phyloP scores from a whole-genome alignment of 1,139 yeast genomes.

The Zygosaccharomyces pseudobailii region DNA sequence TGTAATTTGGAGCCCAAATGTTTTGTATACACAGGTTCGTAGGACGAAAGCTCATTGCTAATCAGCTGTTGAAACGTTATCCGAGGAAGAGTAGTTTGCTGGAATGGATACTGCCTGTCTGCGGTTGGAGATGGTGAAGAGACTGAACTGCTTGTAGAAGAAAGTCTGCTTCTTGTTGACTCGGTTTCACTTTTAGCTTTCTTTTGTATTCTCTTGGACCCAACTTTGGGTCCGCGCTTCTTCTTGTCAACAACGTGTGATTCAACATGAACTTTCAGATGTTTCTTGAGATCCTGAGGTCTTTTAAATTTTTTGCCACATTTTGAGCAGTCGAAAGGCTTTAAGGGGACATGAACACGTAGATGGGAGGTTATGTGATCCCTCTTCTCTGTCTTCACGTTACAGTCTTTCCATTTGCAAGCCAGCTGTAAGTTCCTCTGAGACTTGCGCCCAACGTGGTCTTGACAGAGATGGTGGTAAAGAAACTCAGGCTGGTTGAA shows the following conservation, averaged over 20 bases:
- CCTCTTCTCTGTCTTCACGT: constrained; percentile 75
- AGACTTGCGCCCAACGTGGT: constrained; percentile 86
- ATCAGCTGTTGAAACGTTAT: constrained; percentile 22
- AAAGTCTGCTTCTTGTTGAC: background rate
- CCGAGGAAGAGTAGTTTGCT: constrained; percentile 13
- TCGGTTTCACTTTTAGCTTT: background rate
- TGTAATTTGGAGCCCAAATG: constrained; percentile 21
- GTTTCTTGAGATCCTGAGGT: constrained; percentile 96
- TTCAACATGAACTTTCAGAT: constrained; percentile 63
- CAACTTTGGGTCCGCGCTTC: constrained; percentile 31
- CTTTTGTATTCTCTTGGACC: constrained; percentile 22
- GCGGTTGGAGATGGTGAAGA: constrained; percentile 5
- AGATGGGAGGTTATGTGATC: constrained; percentile 95
- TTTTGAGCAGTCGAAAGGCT: constrained; percentile 75
- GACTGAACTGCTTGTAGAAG: constrained; percentile 1
- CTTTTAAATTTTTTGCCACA: constrained; percentile 87
- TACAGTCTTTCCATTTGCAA: constrained; percentile 84
- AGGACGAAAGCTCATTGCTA: constrained; percentile 21
- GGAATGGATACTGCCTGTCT: constrained; percentile 3
- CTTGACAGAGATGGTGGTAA: constrained; percentile 83
- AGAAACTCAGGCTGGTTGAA: constrained; percentile 67
- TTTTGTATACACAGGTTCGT: constrained; percentile 24
- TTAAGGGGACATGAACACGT: constrained; percentile 89
- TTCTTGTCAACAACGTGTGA: constrained; percentile 20
- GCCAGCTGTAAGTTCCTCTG: constrained; percentile 71